Percentiles rank a stretch among this genome's conserved stretches.
These are phyloP conservation scores for Penicillium herquei DNA, from an alignment of 495 filamentous ascomycete species.

Conservation along the genomic window DNA sequence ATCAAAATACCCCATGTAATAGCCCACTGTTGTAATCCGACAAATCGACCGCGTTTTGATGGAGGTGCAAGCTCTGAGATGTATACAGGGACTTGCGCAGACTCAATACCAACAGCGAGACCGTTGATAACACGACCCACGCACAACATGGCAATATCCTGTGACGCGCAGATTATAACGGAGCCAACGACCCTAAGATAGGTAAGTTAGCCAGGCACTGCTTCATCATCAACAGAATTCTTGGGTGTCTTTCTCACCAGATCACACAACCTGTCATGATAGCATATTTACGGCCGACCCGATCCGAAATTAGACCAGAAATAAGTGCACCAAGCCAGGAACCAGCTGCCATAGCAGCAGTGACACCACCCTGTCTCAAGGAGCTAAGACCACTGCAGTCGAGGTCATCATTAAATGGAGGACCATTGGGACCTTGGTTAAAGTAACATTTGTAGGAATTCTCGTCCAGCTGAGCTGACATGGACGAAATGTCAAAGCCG, in stretches of 20 bases:
- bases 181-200: constrained; percentile 56
- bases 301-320: constrained; percentile 67
- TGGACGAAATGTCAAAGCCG: constrained; percentile 80
- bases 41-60: constrained; percentile 65
- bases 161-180: constrained; percentile 65
- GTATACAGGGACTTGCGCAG: constrained; percentile 78
- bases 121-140: constrained; percentile 78
- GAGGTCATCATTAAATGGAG: constrained; percentile 19
- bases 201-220: constrained; percentile 6
- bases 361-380: constrained; percentile 58
- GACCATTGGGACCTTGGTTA: constrained; percentile 42
- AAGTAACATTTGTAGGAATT: constrained; percentile 62
- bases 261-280: constrained; percentile 64
- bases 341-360: constrained; percentile 70
- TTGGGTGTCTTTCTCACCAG: constrained; percentile 45
- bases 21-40: constrained; percentile 74
- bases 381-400: constrained; percentile 48
- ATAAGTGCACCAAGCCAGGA: constrained; percentile 70
- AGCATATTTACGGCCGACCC: constrained; percentile 61
- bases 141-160: constrained; percentile 72
- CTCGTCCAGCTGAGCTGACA: constrained; percentile 71
- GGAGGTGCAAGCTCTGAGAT: constrained; percentile 72
- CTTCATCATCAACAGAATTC: not conserved
- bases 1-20: constrained; percentile 82
- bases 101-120: constrained; percentile 71